Evolutionary conservation across 1,284 basidiomycete genomes (phyloP), one percentile per base, ranked within the genome.

Genomic region (Tilletia caries): DNA sequence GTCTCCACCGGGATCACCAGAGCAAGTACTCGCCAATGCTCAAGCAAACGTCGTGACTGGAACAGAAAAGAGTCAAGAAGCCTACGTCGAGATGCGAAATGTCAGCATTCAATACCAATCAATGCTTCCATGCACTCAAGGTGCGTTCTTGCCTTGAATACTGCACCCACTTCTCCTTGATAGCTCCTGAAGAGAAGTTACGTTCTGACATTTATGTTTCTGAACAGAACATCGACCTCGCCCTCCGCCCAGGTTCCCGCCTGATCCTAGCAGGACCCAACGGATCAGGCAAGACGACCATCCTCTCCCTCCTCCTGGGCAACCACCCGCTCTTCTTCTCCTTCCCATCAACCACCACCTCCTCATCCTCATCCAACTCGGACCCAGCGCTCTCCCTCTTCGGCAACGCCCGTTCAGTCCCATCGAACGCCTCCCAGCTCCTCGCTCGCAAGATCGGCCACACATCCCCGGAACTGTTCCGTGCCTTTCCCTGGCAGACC

Each of bases 251-350:
- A 0, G 73, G 71, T 13, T 64, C 69, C 2, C 68, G 76, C 3
- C 68, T 75, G 54, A 68, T 80, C 1, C 71, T 81, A 4, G 73
- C 71, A 41, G 92, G 81, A 20, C 78, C 78, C 54, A 83, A 82
- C 64, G 81, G 81, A 3, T 93, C 92, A 0, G 95, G 95, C 1
- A 98, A 98, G 85, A 95, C 95, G 0, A 98, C 95, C 0, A 88
- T 98, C 0, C 87, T 97, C n/a, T 90, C 95, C 3, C 84, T 98
- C 41, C 85, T 98, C 46, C 92, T 93, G 0, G 95, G 95, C 29
- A 92, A 95, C 78, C 95, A 98, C 83, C 95, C 95, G 0, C 92
- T 92, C 73, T 95, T 94, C 0, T 98, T 91, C 85, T 83, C 85
- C 84, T 85, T 89, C 66, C 83, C 58, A 3, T 62, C 58, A 4